phyloP scores from a whole-genome alignment of 1,284 basidiomycete genomes.

The Peniophora sp. region DNA sequence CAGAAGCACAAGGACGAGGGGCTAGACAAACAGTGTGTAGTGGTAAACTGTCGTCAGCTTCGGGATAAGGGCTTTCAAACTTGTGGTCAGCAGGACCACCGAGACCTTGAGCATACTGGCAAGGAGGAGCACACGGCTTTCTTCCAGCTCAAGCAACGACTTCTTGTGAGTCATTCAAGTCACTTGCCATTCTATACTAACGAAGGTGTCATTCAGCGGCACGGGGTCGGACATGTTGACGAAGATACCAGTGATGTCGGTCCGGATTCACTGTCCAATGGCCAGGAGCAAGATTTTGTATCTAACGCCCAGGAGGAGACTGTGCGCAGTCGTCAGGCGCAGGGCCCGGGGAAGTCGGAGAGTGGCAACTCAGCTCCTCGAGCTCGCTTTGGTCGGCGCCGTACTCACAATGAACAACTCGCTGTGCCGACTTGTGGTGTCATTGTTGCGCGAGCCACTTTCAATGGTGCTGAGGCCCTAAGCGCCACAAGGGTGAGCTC shows the following conservation, averaged over 20 bases:
- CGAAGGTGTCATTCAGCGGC: not conserved
- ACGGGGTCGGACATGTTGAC: constrained; percentile 3
- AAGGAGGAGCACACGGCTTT: constrained; percentile 4
- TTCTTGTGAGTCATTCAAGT: too few relatives aligned
- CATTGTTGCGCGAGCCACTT: constrained; percentile 12
- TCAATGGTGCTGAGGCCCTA: not conserved
- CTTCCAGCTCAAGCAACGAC: constrained; percentile 8
- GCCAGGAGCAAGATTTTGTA: not conserved
- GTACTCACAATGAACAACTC: constrained; percentile 25
- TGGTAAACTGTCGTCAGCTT: constrained; percentile 9
- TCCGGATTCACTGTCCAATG: not conserved
- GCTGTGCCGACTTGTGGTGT: constrained; percentile 19
- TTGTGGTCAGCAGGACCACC: constrained; percentile 14
- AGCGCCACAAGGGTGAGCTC: too few relatives aligned
- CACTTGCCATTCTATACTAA: too few relatives aligned
- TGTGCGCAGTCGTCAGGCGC: not conserved
- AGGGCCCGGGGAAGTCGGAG: constrained; percentile 15
- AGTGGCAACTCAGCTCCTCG: constrained; percentile 12
- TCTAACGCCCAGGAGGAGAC: not conserved
- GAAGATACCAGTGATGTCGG: not conserved
- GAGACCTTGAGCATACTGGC: constrained; percentile 4
- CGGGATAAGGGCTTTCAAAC: constrained; percentile 8
- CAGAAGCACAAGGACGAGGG: constrained; percentile 3
- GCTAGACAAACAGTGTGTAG: constrained; percentile 8
- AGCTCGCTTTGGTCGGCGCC: constrained; percentile 15